Base-by-base conservation (phyloP, 768 basidiomycete species). In the Leccinellum luteum region DNA sequence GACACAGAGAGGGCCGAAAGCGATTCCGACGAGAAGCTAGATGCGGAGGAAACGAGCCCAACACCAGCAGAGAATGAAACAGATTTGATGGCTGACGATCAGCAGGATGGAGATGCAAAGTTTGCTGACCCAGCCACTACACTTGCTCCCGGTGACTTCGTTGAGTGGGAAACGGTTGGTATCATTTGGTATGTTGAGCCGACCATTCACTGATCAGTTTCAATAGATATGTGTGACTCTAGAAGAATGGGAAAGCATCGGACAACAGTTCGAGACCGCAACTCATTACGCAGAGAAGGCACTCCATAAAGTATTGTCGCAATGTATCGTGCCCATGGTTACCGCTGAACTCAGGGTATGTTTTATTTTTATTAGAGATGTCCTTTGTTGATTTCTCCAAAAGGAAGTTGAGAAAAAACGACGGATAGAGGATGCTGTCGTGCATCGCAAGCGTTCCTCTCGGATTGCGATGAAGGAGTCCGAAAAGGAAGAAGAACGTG, bases 121-220 rank as follows among this genome's bases (percentile, higher is more conserved):
- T 13, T 15, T 3, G 28, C 28, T 23, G 56, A 60, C 12, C n/a
- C 23, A 35, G 32, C 47, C 17, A 5, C 48, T 32, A 57, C 58
- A 10, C 65, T 61, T 9, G 54, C 73, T 21, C 80, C 79, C 5
- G 75, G 76, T 2, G 81, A 80, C 49, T 90, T 90, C 64, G 70
- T 92, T 41, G 94, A 96, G 72, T 98, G 95, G 94, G 92, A 96
- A 76, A 89, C 90, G 65, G 94, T 93, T 58, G 65, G 85, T 76
- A 45, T 32, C 41, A 51, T 48, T n/a, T 6, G 7, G 35, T 15
- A 3, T 13, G 43, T 38, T 32, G 3, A 13, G 14, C 17, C 4
- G 8, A 8, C 17, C 23, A 38, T 48, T 47, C 21, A 60, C 56
- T 62, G 2, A 56, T 38, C 21, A 15, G 4, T 27, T n/a, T 17